These are phyloP conservation scores for Pseudogymnoascus sp. DNA, from an alignment of 2,329 filamentous ascomycete genomes.

Conservation along the genomic window DNA sequence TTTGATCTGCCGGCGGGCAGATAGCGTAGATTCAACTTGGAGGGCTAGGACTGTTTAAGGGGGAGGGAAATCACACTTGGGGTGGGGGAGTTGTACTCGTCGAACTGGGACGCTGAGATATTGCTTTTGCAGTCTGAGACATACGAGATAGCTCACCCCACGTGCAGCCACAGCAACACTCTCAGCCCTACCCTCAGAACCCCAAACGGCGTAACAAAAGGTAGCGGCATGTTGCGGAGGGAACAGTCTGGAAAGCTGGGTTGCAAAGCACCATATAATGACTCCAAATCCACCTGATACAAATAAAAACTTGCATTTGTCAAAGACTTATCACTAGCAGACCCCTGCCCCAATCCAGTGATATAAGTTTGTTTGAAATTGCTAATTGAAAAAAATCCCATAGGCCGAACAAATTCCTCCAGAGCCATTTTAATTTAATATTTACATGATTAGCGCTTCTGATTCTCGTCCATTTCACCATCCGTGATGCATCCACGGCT, in stretches of 20 bases:
- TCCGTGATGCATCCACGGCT: conserved; percentile 54
- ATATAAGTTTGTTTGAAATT: neutral
- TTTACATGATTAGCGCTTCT: neutral
- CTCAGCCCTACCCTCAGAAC: neutral
- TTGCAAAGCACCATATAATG: neutral
- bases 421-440: neutral
- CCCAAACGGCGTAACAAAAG: neutral
- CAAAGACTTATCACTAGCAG: neutral
- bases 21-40: neutral
- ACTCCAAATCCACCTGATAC: neutral
- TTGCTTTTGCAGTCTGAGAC: neutral
- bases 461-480: conserved; percentile 19
- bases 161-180: neutral
- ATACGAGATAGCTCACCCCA: neutral
- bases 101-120: neutral
- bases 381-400: conserved; percentile 3
- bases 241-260: neutral
- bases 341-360: neutral
- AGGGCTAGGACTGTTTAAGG: neutral
- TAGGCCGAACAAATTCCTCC: neutral
- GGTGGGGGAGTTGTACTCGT: neutral
- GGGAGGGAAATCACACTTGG: neutral
- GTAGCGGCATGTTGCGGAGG: neutral
- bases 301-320: neutral
- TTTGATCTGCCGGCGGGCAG: conserved; percentile 24